Percentiles rank a stretch among this genome's conserved stretches.
These are phyloP conservation scores for Peronospora farinosa DNA, from an alignment of 352 stramenopile genomes.

Conservation along the genomic window DNA sequence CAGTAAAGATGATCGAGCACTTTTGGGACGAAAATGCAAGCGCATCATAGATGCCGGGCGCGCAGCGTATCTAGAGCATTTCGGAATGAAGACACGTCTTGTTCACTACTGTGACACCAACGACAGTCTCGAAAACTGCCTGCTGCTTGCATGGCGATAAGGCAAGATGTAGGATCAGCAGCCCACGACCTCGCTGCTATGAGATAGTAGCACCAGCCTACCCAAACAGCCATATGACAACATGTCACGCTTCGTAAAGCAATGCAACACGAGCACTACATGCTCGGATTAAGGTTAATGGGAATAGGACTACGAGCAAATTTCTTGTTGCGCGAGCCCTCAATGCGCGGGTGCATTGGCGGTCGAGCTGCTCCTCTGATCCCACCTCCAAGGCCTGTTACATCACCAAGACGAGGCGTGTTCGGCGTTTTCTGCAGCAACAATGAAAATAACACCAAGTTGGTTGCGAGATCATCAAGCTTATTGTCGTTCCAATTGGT, in stretches of 20 bases:
- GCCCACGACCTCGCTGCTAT: not conserved
- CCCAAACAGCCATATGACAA: not conserved
- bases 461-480: not conserved
- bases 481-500: not conserved
- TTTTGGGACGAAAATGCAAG: slow-evolving; percentile 69
- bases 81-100: slow-evolving; percentile 54
- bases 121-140: slow-evolving; percentile 78
- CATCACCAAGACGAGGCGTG: slow-evolving; percentile 22
- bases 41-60: slow-evolving; percentile 67
- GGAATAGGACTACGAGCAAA: slow-evolving; percentile 56
- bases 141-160: slow-evolving; percentile 62
- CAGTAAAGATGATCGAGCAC: slow-evolving; percentile 60
- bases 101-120: slow-evolving; percentile 71
- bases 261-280: slow-evolving; percentile 7
- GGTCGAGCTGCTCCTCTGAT: slow-evolving; percentile 21
- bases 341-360: slow-evolving; percentile 38
- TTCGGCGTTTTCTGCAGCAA: slow-evolving; percentile 27
- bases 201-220: not conserved
- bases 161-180: not conserved
- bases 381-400: slow-evolving; percentile 14
- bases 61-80: slow-evolving; percentile 43
- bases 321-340: slow-evolving; percentile 75
- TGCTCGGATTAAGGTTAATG: slow-evolving; percentile 46
- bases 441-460: not conserved
- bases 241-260: not conserved